phyloP scores from a whole-genome alignment of 768 basidiomycete genomes.

The Crepidotus variabilis region DNA sequence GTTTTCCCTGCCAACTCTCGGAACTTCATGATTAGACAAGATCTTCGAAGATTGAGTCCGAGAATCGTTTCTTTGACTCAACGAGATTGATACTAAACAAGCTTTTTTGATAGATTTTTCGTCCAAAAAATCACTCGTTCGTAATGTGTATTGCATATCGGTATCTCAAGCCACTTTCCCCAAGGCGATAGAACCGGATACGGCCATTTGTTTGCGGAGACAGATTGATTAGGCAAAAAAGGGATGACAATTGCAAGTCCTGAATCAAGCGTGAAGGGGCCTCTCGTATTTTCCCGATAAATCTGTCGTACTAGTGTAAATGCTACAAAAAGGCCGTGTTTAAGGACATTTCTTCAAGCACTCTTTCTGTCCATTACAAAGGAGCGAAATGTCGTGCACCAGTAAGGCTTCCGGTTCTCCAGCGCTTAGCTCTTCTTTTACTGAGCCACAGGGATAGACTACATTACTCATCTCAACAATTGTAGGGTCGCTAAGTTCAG shows the following conservation, averaged over 20 bases:
- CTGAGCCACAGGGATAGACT: constrained; percentile 14
- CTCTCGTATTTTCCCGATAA: not conserved
- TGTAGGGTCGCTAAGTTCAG: constrained; percentile 26
- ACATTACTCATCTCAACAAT: constrained; percentile 39
- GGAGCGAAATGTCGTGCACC: constrained; percentile 8
- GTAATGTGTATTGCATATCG: not conserved
- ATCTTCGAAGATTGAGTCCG: not conserved
- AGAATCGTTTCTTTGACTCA: not conserved
- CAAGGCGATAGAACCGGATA: not conserved
- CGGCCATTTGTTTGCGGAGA: not conserved
- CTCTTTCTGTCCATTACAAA: not conserved
- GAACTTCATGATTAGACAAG: not conserved
- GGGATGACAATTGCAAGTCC: not conserved
- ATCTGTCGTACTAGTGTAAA: not conserved
- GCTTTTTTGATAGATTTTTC: not conserved
- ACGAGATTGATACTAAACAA: not conserved
- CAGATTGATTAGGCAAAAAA: not conserved
- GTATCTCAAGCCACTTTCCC: not conserved
- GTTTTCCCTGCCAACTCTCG: not conserved
- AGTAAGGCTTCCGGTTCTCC: constrained; percentile 8
- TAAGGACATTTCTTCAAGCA: not conserved
- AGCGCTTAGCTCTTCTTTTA: not conserved
- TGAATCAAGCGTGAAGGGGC: not conserved
- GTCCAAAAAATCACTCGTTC: not conserved
- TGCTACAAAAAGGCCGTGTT: not conserved